Evolutionary conservation across 2,329 filamentous ascomycete species (phyloP).

Genomic region (Hypoxylon sp.): DNA sequence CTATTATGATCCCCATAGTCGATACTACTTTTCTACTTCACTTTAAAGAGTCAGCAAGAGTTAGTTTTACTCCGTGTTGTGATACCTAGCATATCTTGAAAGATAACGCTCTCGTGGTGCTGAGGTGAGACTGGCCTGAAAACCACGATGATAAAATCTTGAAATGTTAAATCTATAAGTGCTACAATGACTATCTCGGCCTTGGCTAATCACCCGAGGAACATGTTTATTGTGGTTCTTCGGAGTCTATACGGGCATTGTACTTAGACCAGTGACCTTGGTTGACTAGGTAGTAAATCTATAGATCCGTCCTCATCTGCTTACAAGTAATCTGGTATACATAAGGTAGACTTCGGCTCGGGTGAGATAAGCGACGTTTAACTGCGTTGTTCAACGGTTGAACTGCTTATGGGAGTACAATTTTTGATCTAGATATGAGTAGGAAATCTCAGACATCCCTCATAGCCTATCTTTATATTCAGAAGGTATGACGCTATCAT

Average conservation of each 20-base stretch:
- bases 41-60: neutral
- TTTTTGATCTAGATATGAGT: neutral
- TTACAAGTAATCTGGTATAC: neutral
- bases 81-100: neutral
- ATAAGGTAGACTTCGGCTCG: neutral
- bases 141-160: neutral
- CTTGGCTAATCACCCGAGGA: neutral
- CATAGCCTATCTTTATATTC: neutral
- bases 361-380: conserved; percentile 1
- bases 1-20: neutral
- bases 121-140: neutral
- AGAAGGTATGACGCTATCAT: conserved; percentile 5
- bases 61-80: neutral
- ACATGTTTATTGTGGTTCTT: neutral
- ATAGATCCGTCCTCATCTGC: neutral
- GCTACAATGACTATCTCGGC: neutral
- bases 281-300: neutral
- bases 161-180: neutral
- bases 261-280: neutral
- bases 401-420: conserved; percentile 1
- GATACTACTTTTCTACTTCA: neutral
- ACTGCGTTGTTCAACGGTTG: conserved; percentile 2
- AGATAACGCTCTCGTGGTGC: neutral
- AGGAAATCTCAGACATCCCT: neutral
- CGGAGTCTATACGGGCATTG: neutral